A percentile compares a stretch with the other conserved stretches of the same genome.
These are phyloP conservation scores for Lojkania enalia DNA, from an alignment of 2,329 filamentous ascomycete genomes.

Conservation along the genomic window DNA sequence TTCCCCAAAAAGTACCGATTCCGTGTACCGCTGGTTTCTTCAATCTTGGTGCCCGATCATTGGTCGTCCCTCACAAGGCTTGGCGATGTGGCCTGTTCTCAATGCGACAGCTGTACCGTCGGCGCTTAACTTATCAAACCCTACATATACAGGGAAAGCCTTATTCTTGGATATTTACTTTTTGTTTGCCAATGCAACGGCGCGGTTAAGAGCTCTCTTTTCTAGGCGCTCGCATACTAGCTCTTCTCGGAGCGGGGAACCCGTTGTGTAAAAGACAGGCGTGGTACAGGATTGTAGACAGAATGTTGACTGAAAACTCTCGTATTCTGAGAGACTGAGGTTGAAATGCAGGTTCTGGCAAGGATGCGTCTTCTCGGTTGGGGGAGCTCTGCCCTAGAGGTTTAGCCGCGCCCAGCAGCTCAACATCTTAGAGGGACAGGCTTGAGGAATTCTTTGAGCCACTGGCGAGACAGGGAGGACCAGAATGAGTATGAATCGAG, in stretches of 20 bases:
- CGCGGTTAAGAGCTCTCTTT: no score
- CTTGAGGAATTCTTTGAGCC: background rate
- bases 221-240: no score
- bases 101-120: background rate
- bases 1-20: background rate
- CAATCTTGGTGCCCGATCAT: conserved; percentile 4
- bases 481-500: background rate
- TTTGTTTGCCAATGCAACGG: no score
- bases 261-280: background rate
- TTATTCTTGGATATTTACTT: background rate
- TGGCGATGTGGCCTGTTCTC: background rate
- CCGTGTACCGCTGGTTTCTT: background rate
- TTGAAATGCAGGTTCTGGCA: no score
- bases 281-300: background rate
- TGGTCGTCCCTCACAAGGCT: conserved; percentile 1
- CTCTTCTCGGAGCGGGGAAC: background rate
- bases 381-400: no score
- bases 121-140: background rate
- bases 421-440: background rate
- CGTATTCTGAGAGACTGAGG: no score
- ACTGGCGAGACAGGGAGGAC: background rate
- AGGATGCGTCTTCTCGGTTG: no score
- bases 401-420: background rate
- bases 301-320: no score
- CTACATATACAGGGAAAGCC: background rate